These are phyloP conservation scores for Trichoderma cornu-damae DNA, from an alignment of 2,329 filamentous ascomycete species.

Conservation along the genomic window DNA sequence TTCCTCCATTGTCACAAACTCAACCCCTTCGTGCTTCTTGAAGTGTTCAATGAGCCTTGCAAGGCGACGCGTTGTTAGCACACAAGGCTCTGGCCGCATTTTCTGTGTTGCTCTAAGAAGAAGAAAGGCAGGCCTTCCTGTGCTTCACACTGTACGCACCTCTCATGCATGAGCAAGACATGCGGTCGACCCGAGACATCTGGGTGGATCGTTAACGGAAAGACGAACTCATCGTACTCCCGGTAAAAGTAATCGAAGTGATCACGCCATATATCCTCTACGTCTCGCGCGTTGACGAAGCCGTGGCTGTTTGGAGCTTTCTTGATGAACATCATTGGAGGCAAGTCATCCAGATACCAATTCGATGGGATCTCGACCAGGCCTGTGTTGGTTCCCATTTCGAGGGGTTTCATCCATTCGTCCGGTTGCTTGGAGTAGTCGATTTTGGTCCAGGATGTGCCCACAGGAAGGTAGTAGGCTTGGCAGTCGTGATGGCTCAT, in stretches of 20 bases:
- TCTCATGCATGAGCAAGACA: constrained; percentile 4
- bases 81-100: neutral
- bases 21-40: neutral
- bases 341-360: constrained; percentile 15
- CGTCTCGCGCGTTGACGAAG: neutral
- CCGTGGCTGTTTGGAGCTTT: neutral
- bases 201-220: neutral
- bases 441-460: constrained; percentile 53
- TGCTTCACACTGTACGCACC: neutral
- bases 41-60: neutral
- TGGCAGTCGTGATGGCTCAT: constrained; percentile 62
- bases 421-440: constrained; percentile 59
- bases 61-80: neutral
- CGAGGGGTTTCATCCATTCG: constrained; percentile 62
- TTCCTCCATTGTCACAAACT: neutral
- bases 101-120: neutral
- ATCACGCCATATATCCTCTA: neutral
- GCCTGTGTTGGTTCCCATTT: constrained; percentile 53
- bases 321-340: neutral
- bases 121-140: neutral
- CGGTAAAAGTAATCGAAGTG: constrained; percentile 3
- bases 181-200: neutral
- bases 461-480: constrained; percentile 58
- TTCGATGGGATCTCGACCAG: constrained; percentile 59
- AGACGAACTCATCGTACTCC: neutral